Evolutionary conservation across 202 grass and related monocot species (phyloP).

Genomic region (Saccharum hybrid): DNA sequence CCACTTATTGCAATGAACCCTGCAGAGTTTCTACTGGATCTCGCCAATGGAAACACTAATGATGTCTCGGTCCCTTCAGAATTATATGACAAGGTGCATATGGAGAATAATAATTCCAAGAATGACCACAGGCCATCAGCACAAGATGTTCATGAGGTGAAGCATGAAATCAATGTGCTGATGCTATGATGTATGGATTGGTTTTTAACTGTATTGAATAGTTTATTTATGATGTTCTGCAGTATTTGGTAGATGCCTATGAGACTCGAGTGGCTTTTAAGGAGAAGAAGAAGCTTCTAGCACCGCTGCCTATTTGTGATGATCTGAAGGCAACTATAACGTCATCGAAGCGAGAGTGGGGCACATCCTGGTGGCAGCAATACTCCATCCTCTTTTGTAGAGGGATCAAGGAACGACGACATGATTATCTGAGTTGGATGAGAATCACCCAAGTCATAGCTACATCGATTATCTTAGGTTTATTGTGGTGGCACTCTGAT

Average conservation of each 20-base stretch:
- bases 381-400: conserved; percentile 91
- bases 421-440: conserved; percentile 99
- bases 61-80: conserved; percentile 92
- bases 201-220: conserved; percentile 38
- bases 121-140: conserved; percentile 80
- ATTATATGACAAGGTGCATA: conserved; percentile 88
- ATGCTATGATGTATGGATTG: conserved; percentile 24
- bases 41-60: conserved; percentile 84
- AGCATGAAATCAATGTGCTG: conserved; percentile 47
- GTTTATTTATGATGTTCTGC: conserved; percentile 45
- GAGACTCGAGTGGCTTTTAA: conserved; percentile 76
- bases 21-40: conserved; percentile 97
- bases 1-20: conserved; percentile 95
- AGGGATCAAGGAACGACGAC: conserved; percentile 89
- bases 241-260: conserved; percentile 93
- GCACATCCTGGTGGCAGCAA: conserved; percentile 84
- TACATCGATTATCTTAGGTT: conserved; percentile 88
- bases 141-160: conserved; percentile 98
- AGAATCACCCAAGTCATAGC: conserved; percentile 98
- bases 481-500: conserved; percentile 93
- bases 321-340: conserved; percentile 63
- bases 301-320: conserved; percentile 62
- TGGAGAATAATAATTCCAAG: conserved; percentile 52
- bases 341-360: conserved; percentile 83
- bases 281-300: conserved; percentile 76